These are phyloP conservation scores for Anisodus acutangulus DNA, from an alignment of 257 asterid species.

Conservation along the genomic window DNA sequence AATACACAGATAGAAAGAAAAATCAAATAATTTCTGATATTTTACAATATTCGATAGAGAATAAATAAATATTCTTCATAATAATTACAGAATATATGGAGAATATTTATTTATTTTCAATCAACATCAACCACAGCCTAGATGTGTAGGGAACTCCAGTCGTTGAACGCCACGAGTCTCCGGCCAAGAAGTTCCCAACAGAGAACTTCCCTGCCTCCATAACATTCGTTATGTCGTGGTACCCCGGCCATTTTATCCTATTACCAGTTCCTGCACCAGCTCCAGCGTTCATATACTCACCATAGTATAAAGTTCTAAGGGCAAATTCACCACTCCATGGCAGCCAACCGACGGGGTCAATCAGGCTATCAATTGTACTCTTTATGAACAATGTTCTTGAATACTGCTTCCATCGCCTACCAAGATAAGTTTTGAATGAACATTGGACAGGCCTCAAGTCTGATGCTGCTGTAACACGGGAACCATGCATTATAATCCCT, in stretches of 20 bases:
- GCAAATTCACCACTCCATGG: slow-evolving; percentile 56
- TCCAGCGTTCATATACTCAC: slow-evolving; percentile 59
- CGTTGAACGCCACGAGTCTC: slow-evolving; percentile 61
- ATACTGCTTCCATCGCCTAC: slow-evolving; percentile 65
- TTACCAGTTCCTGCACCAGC: slow-evolving; percentile 45
- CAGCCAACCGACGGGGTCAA: slow-evolving; percentile 62
- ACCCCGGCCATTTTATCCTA: slow-evolving; percentile 66
- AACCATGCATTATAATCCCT: slow-evolving; percentile 55
- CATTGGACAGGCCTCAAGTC: slow-evolving; percentile 30
- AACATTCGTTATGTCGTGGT: slow-evolving; percentile 38
- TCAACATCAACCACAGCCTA: slow-evolving; percentile 42
- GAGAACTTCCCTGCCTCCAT: slow-evolving; percentile 53
- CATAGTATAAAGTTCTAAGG: slow-evolving; percentile 57
- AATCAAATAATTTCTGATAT: too few relatives aligned
- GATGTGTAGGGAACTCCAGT: slow-evolving; percentile 60
- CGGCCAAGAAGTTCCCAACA: slow-evolving; percentile 54
- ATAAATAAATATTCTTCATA: too few relatives aligned
- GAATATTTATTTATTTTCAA: too few relatives aligned
- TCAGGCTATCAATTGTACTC: slow-evolving; percentile 41
- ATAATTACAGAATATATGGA: too few relatives aligned
- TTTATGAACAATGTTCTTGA: slow-evolving; percentile 53
- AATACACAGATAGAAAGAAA: too few relatives aligned
- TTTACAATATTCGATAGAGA: too few relatives aligned
- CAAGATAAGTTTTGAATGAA: slow-evolving; percentile 43
- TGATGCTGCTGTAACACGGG: slow-evolving; percentile 42